These are phyloP conservation scores for Penicillium brasilianum DNA, from an alignment of 2,329 filamentous ascomycete genomes.

Conservation along the genomic window DNA sequence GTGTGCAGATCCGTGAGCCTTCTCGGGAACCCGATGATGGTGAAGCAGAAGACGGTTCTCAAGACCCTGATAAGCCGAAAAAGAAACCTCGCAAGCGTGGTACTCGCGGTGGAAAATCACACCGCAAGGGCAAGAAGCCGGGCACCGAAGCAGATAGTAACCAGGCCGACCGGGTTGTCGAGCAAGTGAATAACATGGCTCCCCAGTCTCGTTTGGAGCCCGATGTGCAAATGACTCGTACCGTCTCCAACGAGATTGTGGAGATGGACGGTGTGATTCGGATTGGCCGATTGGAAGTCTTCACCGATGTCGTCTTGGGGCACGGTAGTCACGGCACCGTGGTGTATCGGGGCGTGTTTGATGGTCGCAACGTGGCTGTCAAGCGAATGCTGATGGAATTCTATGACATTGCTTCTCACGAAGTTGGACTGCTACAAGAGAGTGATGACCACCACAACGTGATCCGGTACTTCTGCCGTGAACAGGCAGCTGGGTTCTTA, in stretches of 20 bases:
- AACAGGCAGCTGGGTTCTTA: slow-evolving; percentile 84
- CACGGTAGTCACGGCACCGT: slow-evolving; percentile 95
- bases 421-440: slow-evolving; percentile 86
- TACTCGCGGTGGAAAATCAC: slow-evolving; percentile 72
- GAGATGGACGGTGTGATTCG: slow-evolving; percentile 65
- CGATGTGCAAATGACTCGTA: slow-evolving; percentile 61
- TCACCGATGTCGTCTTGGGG: slow-evolving; percentile 65
- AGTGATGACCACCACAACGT: slow-evolving; percentile 97
- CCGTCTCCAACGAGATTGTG: slow-evolving; percentile 61
- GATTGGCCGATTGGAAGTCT: slow-evolving; percentile 65
- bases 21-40: slow-evolving; percentile 41
- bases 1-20: slow-evolving; percentile 49
- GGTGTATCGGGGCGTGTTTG: slow-evolving; percentile 93
- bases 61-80: slow-evolving; percentile 59
- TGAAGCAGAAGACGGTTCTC: slow-evolving; percentile 24
- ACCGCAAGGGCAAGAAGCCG: slow-evolving; percentile 59
- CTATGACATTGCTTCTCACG: slow-evolving; percentile 92
- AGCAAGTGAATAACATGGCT: slow-evolving; percentile 56
- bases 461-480: slow-evolving; percentile 93
- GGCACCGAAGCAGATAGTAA: slow-evolving; percentile 60
- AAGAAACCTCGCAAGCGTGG: slow-evolving; percentile 70
- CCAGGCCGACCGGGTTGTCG: slow-evolving; percentile 63
- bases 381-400: slow-evolving; percentile 97
- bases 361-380: slow-evolving; percentile 89
- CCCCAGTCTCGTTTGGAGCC: slow-evolving; percentile 61